Evolutionary conservation across 176 grass and related monocot species (phyloP).

Genomic region (Guadua angustifolia): DNA sequence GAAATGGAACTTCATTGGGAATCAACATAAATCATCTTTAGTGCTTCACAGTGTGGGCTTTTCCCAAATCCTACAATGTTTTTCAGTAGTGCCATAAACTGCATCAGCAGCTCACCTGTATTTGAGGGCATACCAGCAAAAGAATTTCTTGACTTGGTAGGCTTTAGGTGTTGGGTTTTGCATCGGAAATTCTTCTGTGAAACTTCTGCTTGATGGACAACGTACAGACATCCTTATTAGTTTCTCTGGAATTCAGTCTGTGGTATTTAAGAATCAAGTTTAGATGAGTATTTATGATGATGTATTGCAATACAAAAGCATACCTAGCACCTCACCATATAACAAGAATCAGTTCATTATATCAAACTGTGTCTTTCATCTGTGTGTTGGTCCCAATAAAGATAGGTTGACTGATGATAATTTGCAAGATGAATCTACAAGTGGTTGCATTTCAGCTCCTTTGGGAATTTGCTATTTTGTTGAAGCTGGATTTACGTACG

Average conservation of each 20-base stretch:
- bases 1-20: constrained; percentile 65
- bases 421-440: constrained; percentile 36
- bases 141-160: constrained; percentile 48
- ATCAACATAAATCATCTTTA: constrained; percentile 57
- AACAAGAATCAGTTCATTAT: too few relatives aligned
- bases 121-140: constrained; percentile 33
- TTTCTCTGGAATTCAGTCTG: constrained; percentile 65
- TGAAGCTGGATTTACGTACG: constrained; percentile 59
- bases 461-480: constrained; percentile 49
- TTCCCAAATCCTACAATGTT: too few relatives aligned
- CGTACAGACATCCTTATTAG: constrained; percentile 49
- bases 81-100: too few relatives aligned
- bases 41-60: constrained; percentile 54
- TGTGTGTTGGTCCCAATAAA: too few relatives aligned
- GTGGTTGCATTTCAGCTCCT: constrained; percentile 27
- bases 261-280: too few relatives aligned
- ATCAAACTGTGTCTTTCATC: too few relatives aligned
- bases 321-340: too few relatives aligned
- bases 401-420: constrained; percentile 28
- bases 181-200: too few relatives aligned
- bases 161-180: constrained; percentile 62
- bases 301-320: too few relatives aligned
- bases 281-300: too few relatives aligned
- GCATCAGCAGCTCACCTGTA: constrained; percentile 37
- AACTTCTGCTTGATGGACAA: too few relatives aligned